phyloP scores from a whole-genome alignment of 192 early-diverging fungal species.

The Gamsiella multidivaricata region DNA sequence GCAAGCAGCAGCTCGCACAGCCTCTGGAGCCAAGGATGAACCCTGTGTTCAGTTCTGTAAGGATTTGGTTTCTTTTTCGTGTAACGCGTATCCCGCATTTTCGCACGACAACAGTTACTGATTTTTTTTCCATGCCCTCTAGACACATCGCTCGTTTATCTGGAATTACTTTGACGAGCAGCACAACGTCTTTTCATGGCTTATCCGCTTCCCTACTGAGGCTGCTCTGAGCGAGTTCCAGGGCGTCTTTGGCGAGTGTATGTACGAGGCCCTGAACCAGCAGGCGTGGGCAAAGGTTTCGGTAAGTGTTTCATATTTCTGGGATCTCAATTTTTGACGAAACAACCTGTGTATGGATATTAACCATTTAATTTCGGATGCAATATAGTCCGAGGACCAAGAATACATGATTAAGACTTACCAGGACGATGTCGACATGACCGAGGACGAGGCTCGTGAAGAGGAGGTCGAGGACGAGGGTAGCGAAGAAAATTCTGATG shows the following conservation, averaged over 20 bases:
- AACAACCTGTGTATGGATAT: neutral
- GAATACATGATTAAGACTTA: constrained; percentile 81
- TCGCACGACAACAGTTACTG: neutral
- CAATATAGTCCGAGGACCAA: constrained; percentile 67
- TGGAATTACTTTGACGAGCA: constrained; percentile 81
- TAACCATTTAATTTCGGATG: neutral
- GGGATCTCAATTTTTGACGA: neutral
- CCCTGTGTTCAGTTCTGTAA: constrained; percentile 72
- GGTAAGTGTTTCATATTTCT: constrained; percentile 24
- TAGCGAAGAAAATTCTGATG: constrained; percentile 9
- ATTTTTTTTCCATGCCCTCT: neutral
- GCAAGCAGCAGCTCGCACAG: constrained; percentile 62
- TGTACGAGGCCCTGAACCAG: constrained; percentile 81
- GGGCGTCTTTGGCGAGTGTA: constrained; percentile 72
- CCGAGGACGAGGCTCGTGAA: constrained; percentile 45
- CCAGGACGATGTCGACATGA: constrained; percentile 78
- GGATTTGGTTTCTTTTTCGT: neutral
- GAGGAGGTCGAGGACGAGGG: constrained; percentile 42
- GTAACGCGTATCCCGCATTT: neutral
- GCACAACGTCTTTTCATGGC: constrained; percentile 76
- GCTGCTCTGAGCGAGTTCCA: constrained; percentile 69
- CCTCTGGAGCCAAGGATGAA: constrained; percentile 80
- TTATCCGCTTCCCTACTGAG: constrained; percentile 69
- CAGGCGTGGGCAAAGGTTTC: constrained; percentile 72
- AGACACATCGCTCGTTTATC: constrained; percentile 76